Conservation (phyloP, 345 rosid species). For the Rhodamnia rubescens region DNA sequence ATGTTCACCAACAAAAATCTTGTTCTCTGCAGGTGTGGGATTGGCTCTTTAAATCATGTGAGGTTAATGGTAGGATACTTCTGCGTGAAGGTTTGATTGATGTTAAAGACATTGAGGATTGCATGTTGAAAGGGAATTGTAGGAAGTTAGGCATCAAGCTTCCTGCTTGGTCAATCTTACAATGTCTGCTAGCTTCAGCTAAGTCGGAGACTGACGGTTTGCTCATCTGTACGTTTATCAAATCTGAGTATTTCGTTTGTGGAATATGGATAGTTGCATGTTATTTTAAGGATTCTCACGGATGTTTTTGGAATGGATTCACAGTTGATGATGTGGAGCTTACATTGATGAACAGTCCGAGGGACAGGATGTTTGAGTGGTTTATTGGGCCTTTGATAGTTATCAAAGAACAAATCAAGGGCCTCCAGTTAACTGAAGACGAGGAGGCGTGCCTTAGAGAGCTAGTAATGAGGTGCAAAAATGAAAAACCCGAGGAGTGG, state of each 20-base stretch:
- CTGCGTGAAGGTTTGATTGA: constrained; percentile 47
- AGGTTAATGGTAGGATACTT: constrained; percentile 61
- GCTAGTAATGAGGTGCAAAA: constrained; percentile 33
- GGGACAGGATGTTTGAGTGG: constrained; percentile 63
- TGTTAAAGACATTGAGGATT: constrained; percentile 56
- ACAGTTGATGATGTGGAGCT: constrained; percentile 59
- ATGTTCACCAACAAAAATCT: neutral
- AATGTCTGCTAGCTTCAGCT: constrained; percentile 59
- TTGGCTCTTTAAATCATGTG: constrained; percentile 81
- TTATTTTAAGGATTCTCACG: neutral
- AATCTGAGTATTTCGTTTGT: neutral
- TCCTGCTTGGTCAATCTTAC: constrained; percentile 69
- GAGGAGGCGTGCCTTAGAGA: constrained; percentile 51
- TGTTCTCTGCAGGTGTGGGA: constrained; percentile 59
- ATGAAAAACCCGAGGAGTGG: constrained; percentile 62
- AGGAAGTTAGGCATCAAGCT: constrained; percentile 45
- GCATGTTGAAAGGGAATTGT: constrained; percentile 44
- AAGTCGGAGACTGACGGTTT: constrained; percentile 53
- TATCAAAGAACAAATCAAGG: constrained; percentile 74
- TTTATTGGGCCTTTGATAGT: constrained; percentile 56
- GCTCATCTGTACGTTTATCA: constrained; percentile 44
- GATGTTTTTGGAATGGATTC: neutral
- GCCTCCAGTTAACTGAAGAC: constrained; percentile 32
- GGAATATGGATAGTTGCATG: neutral
- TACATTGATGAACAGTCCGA: constrained; percentile 43